Evolutionary conservation across 495 filamentous ascomycete species (phyloP).

Genomic region (Aspergillus sclerotioniger): DNA sequence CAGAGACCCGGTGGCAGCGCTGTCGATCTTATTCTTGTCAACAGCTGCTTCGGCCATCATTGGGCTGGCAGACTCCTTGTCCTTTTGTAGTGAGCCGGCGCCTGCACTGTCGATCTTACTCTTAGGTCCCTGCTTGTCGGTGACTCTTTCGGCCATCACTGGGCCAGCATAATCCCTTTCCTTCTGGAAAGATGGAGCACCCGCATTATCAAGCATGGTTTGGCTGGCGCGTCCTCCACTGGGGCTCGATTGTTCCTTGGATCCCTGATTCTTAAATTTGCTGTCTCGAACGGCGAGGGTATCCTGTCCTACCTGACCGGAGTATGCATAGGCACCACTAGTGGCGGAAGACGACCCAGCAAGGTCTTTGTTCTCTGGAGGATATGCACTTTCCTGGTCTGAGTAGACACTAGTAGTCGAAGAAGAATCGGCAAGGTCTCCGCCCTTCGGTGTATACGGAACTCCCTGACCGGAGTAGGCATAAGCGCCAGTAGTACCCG

Average conservation of each 20-base stretch:
- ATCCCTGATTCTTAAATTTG: not conserved
- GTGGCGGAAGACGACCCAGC: not conserved
- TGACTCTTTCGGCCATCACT: not conserved
- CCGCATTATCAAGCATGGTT: not conserved
- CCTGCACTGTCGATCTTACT: not conserved
- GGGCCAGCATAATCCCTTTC: not conserved
- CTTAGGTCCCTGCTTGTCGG: not conserved
- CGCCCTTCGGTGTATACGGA: too few relatives aligned
- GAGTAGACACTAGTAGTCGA: too few relatives aligned
- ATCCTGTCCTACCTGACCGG: not conserved
- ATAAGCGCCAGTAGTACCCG: too few relatives aligned
- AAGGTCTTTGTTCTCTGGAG: not conserved
- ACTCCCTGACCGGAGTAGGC: too few relatives aligned
- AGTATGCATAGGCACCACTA: not conserved
- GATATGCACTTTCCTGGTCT: too few relatives aligned
- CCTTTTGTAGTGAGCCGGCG: not conserved
- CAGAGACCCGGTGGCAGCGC: too few relatives aligned
- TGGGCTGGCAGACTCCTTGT: not conserved
- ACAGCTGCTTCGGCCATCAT: not conserved
- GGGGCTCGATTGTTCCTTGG: not conserved
- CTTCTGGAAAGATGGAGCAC: not conserved
- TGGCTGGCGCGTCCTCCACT: constrained; percentile 1
- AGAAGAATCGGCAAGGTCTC: too few relatives aligned
- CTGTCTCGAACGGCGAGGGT: not conserved
- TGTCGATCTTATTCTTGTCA: not conserved